These are phyloP conservation scores for Dipteronia dyeriana DNA, from an alignment of 345 rosid genomes.

Conservation along the genomic window DNA sequence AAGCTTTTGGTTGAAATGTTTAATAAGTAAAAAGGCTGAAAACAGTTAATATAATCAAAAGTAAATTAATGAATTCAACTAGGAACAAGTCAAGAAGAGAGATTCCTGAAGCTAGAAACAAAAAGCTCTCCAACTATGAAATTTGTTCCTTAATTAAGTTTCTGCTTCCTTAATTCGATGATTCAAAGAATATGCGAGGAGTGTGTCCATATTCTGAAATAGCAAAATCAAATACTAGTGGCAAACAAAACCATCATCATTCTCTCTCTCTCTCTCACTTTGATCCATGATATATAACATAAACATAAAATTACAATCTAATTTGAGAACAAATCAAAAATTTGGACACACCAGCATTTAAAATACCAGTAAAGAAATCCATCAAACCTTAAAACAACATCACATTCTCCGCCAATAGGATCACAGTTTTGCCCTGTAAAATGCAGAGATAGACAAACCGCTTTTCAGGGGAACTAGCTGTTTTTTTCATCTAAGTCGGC, in stretches of 20 bases:
- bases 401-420: neutral
- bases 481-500: neutral
- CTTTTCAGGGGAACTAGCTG: neutral
- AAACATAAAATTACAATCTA: neutral
- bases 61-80: constrained; percentile 97
- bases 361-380: neutral
- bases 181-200: no score
- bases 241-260: no score
- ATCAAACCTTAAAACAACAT: constrained; percentile 11
- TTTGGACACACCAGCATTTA: neutral
- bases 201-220: no score
- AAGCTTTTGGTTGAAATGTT: no score
- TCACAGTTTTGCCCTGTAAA: neutral
- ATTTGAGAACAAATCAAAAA: neutral
- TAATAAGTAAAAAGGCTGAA: no score
- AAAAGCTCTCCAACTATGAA: neutral
- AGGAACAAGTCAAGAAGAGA: constrained; percentile 27
- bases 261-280: no score
- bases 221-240: no score
- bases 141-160: no score
- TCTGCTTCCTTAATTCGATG: no score
- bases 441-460: neutral
- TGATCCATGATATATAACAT: no score
- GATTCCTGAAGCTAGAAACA: neutral
- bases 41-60: constrained; percentile 48